A percentile compares a stretch with the other conserved stretches of the same genome.
phyloP scores from a whole-genome alignment of 1,284 basidiomycete species.

The Puccinia horiana region DNA sequence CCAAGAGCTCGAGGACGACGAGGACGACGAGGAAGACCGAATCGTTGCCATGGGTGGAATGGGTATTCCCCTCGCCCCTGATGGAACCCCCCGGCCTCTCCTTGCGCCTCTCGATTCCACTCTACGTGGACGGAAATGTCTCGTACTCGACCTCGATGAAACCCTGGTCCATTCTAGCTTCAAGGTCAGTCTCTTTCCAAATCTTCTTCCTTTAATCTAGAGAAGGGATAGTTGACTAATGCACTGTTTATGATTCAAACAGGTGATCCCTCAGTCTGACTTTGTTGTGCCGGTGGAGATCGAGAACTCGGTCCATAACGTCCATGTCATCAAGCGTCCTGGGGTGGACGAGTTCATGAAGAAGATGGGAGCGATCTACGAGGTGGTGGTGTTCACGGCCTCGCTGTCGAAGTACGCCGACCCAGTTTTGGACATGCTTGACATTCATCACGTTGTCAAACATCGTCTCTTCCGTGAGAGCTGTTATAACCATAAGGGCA shows the following conservation, averaged over 20 bases:
- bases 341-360: conserved; percentile 96
- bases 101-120: conserved; percentile 64
- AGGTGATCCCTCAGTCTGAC: conserved; percentile 94
- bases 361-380: conserved; percentile 96
- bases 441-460: conserved; percentile 85
- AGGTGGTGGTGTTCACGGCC: conserved; percentile 97
- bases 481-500: conserved; percentile 98
- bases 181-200: conserved; percentile 55
- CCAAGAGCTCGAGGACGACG: conserved; percentile 61
- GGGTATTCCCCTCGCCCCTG: conserved; percentile 76
- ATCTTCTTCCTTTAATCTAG: neutral
- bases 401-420: conserved; percentile 99
- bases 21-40: conserved; percentile 74
- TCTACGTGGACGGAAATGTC: conserved; percentile 52
- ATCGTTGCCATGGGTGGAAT: conserved; percentile 77
- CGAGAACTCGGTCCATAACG: conserved; percentile 95
- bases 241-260: conserved; percentile 33
- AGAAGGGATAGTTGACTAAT: too few relatives aligned
- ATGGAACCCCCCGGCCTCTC: conserved; percentile 60
- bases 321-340: conserved; percentile 97
- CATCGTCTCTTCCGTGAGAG: conserved; percentile 96
- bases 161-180: conserved; percentile 75
- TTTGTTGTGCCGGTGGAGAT: conserved; percentile 99
- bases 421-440: conserved; percentile 94
- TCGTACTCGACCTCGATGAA: conserved; percentile 92